These are phyloP conservation scores for Lachancea meyersii DNA, from an alignment of 805 yeast species.

Conservation along the genomic window DNA sequence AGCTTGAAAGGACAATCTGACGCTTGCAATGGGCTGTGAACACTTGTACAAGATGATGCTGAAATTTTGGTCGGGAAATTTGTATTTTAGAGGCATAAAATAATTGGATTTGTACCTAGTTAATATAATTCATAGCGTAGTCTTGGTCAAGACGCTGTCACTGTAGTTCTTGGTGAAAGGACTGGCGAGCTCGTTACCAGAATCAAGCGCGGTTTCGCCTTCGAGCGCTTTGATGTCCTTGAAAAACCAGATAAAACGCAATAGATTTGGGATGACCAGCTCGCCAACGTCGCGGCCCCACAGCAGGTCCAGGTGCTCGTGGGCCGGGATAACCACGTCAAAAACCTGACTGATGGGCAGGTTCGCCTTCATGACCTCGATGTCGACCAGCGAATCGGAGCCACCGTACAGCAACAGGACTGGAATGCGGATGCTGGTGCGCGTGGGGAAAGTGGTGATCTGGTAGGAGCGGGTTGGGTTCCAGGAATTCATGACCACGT, in stretches of 20 bases:
- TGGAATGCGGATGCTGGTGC: conserved; percentile 60
- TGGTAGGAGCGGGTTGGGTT: conserved; percentile 30
- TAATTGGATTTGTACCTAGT: not conserved
- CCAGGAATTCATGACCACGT: conserved; percentile 34
- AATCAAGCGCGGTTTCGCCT: conserved; percentile 5
- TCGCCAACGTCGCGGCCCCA: conserved; percentile 72
- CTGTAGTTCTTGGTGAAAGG: conserved; percentile 6
- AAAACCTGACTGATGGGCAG: conserved; percentile 50
- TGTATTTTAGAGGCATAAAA: not conserved
- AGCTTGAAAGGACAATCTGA: not conserved
- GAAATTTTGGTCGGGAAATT: not conserved
- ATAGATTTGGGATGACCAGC: conserved; percentile 39
- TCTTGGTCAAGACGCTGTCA: conserved; percentile 3
- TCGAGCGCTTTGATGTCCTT: conserved; percentile 11
- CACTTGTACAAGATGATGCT: not conserved
- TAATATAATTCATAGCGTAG: not conserved
- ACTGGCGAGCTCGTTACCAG: conserved; percentile 5
- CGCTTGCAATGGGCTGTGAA: not conserved
- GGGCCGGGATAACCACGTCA: conserved; percentile 52
- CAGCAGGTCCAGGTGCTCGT: conserved; percentile 84
- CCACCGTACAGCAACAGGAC: conserved; percentile 76
- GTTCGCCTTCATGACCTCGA: conserved; percentile 62
- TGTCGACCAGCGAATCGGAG: conserved; percentile 79
- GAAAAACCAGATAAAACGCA: conserved; percentile 33
- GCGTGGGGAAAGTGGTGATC: conserved; percentile 47